Base-by-base conservation (phyloP, 208 protist species). In the Angomonas deanei region DNA sequence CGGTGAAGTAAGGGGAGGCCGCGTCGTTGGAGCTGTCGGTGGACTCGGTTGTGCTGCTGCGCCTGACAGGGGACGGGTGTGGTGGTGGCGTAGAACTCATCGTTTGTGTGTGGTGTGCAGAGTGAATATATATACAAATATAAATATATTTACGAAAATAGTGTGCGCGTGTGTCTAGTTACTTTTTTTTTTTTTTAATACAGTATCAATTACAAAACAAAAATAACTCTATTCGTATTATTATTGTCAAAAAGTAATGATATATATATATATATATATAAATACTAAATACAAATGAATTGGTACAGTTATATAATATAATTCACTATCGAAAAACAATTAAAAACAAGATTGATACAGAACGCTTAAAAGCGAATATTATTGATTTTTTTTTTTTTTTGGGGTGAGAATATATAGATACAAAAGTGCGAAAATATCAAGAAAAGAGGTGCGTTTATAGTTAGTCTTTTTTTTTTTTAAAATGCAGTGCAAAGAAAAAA, bases 231-330 rank as follows among this genome's bases (percentile, higher is more conserved):
- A 27, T 53, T 53, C 11, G 47, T 53, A 26, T 53, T 53, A 10
- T 53, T 27, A 26, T 17, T 17, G 47, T 53, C n/a, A 53, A 53
- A 53, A 53, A 53, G 47, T 53, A 26, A 17, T 27, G 47, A 26
- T 48, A 34, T 59, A 68, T 68, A 62, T 74, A 66, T 74, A 74
- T 56, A 71, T 70, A 57, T 74, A 74, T 70, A 74, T 70, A 58
- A 68, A 59, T 58, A 50, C n/a, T 50, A 15, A 30, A 66, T 74
- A 74, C 34, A 71, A 63, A 57, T 74, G 70, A 70, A 74, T 70
- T 38, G 61, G 34, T 58, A 50, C n/a, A 53, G 13, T 26, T 10
- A 53, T 21, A 26, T 21, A 53, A 53, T 10, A 53, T 28, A 26
- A 17, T 10, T 27, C 8, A 67, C 42, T 38, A 26, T 47, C 58